Evolutionary conservation across 768 basidiomycete genomes (phyloP).

Genomic region (Termitomyces sp.): DNA sequence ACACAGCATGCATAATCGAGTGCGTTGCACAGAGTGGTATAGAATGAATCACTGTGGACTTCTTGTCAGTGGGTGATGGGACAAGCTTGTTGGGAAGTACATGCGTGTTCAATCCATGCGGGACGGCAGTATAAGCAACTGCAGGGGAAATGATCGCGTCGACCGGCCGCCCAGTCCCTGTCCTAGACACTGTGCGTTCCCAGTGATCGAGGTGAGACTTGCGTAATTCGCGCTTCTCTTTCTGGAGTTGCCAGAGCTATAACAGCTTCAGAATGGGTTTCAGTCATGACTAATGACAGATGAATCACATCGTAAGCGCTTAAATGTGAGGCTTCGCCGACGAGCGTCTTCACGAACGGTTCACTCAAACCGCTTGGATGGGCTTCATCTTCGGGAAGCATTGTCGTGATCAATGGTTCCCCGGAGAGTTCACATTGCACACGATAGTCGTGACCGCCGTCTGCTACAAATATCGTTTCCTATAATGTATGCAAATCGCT

Average conservation of each 20-base stretch:
- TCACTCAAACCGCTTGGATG: conserved; percentile 28
- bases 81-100: neutral
- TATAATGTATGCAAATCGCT: conserved; percentile 17
- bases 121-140: conserved; percentile 57
- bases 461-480: conserved; percentile 49
- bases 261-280: conserved; percentile 5
- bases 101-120: conserved; percentile 58
- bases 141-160: conserved; percentile 71
- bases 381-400: conserved; percentile 34
- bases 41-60: conserved; percentile 44
- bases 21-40: conserved; percentile 64
- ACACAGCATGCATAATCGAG: conserved; percentile 57
- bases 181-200: conserved; percentile 45
- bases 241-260: conserved; percentile 64
- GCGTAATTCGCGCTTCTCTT: conserved; percentile 46
- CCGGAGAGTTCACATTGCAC: conserved; percentile 41
- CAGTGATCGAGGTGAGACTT: conserved; percentile 61
- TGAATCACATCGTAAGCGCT: conserved; percentile 38
- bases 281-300: neutral
- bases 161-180: conserved; percentile 65
- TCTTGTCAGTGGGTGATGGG: neutral
- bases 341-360: conserved; percentile 40
- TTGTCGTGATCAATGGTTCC: conserved; percentile 57
- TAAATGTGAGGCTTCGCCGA: conserved; percentile 38
- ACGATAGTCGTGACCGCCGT: conserved; percentile 46